phyloP scores from a whole-genome alignment of 257 asterid genomes.

The Thymus quinquecostatus region DNA sequence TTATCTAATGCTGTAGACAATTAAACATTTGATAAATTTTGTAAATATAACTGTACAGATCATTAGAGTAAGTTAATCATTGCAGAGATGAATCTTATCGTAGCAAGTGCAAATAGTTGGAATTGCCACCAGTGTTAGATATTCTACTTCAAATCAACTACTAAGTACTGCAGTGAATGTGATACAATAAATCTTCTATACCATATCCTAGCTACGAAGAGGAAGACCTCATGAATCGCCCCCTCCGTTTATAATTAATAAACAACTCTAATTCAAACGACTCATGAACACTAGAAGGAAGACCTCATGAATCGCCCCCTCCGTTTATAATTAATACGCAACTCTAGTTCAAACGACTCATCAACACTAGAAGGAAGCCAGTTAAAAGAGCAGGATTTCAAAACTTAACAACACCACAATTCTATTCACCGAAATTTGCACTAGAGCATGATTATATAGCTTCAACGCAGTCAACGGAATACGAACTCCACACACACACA shows the following conservation, averaged over 20 bases:
- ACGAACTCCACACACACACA: not conserved
- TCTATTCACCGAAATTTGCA: not conserved
- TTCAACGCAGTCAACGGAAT: conserved; percentile 8
- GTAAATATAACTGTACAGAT: too few relatives aligned
- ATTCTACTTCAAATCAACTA: not conserved
- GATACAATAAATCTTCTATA: not conserved
- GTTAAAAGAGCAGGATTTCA: not conserved
- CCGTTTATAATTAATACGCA: not conserved
- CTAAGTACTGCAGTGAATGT: too few relatives aligned
- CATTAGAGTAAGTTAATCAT: too few relatives aligned
- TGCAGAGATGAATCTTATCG: too few relatives aligned
- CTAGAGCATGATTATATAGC: not conserved
- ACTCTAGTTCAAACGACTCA: not conserved
- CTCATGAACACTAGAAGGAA: not conserved
- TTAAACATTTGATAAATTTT: too few relatives aligned
- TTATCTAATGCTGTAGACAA: too few relatives aligned
- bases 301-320: not conserved
- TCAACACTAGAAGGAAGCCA: not conserved
- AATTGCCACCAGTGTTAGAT: not conserved
- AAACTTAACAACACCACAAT: not conserved
- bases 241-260: not conserved
- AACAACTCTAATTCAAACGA: not conserved
- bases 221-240: not conserved
- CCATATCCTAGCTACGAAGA: not conserved
- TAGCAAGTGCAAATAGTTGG: not conserved